A percentile compares a stretch with the other conserved stretches of the same genome.
Evolutionary conservation across 768 basidiomycete genomes (phyloP).

Genomic region (Phylloporus sp.): DNA sequence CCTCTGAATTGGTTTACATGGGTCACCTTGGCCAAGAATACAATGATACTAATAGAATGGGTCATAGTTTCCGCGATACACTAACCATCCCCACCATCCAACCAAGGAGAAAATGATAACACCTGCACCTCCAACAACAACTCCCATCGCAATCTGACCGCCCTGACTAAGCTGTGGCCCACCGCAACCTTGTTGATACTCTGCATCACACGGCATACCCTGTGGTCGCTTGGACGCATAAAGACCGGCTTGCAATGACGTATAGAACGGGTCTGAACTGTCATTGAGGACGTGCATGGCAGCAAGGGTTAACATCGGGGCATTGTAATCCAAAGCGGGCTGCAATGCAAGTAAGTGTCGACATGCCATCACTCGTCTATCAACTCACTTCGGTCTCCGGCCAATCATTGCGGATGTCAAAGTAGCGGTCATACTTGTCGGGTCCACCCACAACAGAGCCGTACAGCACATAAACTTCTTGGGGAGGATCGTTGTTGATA

Average conservation of each 20-base stretch:
- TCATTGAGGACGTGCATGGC: conserved; percentile 73
- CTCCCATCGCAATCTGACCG: conserved; percentile 68
- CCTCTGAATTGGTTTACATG: background rate
- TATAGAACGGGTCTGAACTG: conserved; percentile 73
- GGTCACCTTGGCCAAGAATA: background rate
- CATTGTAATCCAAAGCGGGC: conserved; percentile 87
- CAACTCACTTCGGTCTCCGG: conserved; percentile 72
- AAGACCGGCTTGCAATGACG: conserved; percentile 61
- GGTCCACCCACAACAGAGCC: conserved; percentile 91
- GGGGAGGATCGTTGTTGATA: conserved; percentile 67
- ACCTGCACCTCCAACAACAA: conserved; percentile 61
- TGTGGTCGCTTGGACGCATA: conserved; percentile 58
- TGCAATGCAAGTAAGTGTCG: conserved; percentile 25
- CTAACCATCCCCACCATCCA: conserved; percentile 34
- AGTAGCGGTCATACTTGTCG: conserved; percentile 68
- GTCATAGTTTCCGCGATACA: conserved; percentile 22
- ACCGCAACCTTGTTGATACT: conserved; percentile 50
- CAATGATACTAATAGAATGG: conserved; percentile 17
- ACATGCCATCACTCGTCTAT: background rate
- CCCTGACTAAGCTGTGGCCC: conserved; percentile 52
- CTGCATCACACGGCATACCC: conserved; percentile 78
- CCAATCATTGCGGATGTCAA: conserved; percentile 87
- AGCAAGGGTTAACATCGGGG: conserved; percentile 82
- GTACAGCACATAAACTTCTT: conserved; percentile 76
- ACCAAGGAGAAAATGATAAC: conserved; percentile 48